Evolutionary conservation across 257 asterid species (phyloP), one percentile per base, ranked within the genome.

Genomic region (Nicotiana noctiflora): DNA sequence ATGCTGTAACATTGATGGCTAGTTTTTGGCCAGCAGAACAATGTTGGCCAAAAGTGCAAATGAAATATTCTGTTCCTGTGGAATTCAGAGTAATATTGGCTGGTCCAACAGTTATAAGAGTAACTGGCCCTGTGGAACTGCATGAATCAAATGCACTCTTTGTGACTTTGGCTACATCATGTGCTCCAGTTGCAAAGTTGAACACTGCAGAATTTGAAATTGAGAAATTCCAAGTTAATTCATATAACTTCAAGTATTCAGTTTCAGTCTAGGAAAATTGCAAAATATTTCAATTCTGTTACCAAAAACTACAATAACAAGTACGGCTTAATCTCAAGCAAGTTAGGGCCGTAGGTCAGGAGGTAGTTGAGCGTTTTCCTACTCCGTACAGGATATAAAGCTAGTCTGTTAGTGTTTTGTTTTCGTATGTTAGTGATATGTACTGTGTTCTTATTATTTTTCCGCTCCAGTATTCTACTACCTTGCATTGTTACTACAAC

Each of bases 11-110:
- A 53, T 81, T 89, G 86, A 92, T 87, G 8, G 92, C 89, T 80
- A 93, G 72, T 57, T 88, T 93, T 72, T 93, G 97, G n/a, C 97
- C 97, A 1, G 81, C 21, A 51, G 67, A 3, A 77, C 97, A 93
- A 21, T 93, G 97, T 8, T 44, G 75, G 32, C 89, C 89, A 53
- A 91, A 80, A 12, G 97, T 91, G 80, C 94, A 90, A 19, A 90
- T 88, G 87, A 80, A 93, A 87, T 88, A 80, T 46, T 84, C 46
- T 1, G 66, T 75, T 0, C 97, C 97, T 75, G 88, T 8, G 11
- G 94, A n/a, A 90, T 72, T 79, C 11, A 93, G 90, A 17, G 89
- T 86, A 61, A 84, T 34, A 46, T 72, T 89, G 11, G 93, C 86
- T 0, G 97, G 98, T 32, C 93, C 93, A 4, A 53, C 77, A 2